These are phyloP conservation scores for Cornus kousa DNA, from an alignment of 148 eudicot genomes.

Conservation along the genomic window DNA sequence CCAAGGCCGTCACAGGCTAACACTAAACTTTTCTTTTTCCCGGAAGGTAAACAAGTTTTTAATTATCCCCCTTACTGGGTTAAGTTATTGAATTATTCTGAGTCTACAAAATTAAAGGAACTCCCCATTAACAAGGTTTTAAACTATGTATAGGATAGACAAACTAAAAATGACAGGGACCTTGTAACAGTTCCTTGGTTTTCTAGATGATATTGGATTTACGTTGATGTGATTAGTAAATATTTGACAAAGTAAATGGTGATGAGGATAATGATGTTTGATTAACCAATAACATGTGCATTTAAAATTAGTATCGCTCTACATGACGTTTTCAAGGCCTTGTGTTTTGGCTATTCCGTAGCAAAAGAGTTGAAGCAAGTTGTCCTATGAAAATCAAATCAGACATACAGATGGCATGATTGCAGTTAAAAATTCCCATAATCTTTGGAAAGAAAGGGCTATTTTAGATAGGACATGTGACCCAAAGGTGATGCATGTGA, in stretches of 20 bases:
- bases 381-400: too few species aligned
- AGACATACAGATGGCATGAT: too few species aligned
- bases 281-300: background rate
- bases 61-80: background rate
- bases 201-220: background rate
- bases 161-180: background rate
- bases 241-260: background rate
- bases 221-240: background rate
- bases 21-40: too few species aligned
- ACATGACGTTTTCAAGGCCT: background rate
- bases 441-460: background rate
- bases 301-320: background rate
- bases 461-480: background rate
- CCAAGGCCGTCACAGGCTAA: too few species aligned
- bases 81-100: background rate
- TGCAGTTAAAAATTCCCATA: too few species aligned
- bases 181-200: background rate
- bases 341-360: too few species aligned
- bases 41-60: too few species aligned
- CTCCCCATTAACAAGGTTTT: too few species aligned
- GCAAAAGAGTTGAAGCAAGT: too few species aligned
- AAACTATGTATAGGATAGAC: too few species aligned
- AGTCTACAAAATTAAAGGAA: background rate
- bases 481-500: constrained; percentile 3
- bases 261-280: background rate